Evolutionary conservation across 495 filamentous ascomycete genomes (phyloP).

Genomic region (Penicillium egyptiacum): DNA sequence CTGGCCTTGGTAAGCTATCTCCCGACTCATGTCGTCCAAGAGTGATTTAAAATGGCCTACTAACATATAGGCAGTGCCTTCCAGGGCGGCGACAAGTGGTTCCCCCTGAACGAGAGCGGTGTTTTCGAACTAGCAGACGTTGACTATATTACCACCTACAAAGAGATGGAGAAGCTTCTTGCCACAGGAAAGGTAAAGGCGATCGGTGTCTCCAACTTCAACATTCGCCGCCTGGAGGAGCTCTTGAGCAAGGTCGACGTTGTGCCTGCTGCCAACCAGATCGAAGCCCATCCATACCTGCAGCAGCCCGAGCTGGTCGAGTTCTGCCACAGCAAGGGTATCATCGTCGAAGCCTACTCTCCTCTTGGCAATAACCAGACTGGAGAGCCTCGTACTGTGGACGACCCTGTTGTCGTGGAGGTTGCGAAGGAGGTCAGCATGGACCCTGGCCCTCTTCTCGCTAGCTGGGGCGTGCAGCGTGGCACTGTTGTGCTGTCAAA

Average conservation of each 20-base stretch:
- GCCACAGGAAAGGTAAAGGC: conserved; percentile 55
- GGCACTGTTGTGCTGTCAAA: conserved; percentile 52
- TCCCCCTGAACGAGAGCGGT: conserved; percentile 44
- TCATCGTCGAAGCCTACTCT: conserved; percentile 60
- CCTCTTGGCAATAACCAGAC: conserved; percentile 53
- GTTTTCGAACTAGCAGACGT: conserved; percentile 36
- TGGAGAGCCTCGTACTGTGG: conserved; percentile 39
- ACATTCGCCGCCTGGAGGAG: conserved; percentile 43
- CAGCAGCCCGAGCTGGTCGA: conserved; percentile 51
- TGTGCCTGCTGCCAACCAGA: conserved; percentile 57
- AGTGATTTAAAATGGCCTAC: not conserved
- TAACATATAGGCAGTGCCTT: conserved; percentile 22
- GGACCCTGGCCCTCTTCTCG: conserved; percentile 42
- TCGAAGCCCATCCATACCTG: conserved; percentile 65
- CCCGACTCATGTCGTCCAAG: no score
- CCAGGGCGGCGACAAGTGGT: conserved; percentile 32
- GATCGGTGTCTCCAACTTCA: conserved; percentile 62
- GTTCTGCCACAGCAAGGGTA: conserved; percentile 50
- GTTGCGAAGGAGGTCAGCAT: conserved; percentile 38
- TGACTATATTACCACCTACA: conserved; percentile 62
- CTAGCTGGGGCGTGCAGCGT: conserved; percentile 51
- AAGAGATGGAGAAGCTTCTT: conserved; percentile 60
- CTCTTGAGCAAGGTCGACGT: conserved; percentile 37
- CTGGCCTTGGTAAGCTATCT: conserved; percentile 55
- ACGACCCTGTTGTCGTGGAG: conserved; percentile 35